A percentile compares a stretch with the other conserved stretches of the same genome.
phyloP scores from a whole-genome alignment of 371 early-diverging fungal species.

The Thermomucor indicae-seudaticae region DNA sequence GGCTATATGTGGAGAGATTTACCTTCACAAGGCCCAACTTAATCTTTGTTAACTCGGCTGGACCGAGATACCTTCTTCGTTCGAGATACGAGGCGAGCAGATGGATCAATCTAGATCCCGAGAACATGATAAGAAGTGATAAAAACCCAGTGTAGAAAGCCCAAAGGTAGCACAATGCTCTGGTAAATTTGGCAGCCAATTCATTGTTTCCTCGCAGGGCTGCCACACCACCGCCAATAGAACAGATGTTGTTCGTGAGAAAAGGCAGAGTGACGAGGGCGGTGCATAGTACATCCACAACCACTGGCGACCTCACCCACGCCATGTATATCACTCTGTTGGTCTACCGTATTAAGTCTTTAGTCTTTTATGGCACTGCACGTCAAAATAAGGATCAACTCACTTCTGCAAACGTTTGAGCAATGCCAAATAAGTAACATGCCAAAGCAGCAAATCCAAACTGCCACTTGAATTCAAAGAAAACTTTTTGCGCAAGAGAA shows the following conservation, averaged over 20 bases:
- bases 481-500: conserved; percentile 13
- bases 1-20: no score
- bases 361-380: no score
- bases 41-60: conserved; percentile 11
- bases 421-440: conserved; percentile 39
- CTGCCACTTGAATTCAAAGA: conserved; percentile 39
- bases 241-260: conserved; percentile 29
- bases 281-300: conserved; percentile 18
- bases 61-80: conserved; percentile 8
- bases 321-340: conserved; percentile 13
- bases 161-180: conserved; percentile 16
- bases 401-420: conserved; percentile 34
- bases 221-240: conserved; percentile 20
- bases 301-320: conserved; percentile 15
- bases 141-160: conserved; percentile 8
- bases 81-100: conserved; percentile 2
- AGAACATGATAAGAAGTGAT: conserved; percentile 2
- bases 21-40: conserved; percentile 21
- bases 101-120: conserved; percentile 5
- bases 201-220: conserved; percentile 14
- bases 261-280: conserved; percentile 18
- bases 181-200: conserved; percentile 19
- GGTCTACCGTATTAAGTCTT: conserved; percentile 15
- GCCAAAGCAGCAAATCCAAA: conserved; percentile 32
- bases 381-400: background rate